Percentiles rank a stretch among this genome's conserved stretches.
Conservation (phyloP, 345 rosid genomes). For the Clausena lansium region DNA sequence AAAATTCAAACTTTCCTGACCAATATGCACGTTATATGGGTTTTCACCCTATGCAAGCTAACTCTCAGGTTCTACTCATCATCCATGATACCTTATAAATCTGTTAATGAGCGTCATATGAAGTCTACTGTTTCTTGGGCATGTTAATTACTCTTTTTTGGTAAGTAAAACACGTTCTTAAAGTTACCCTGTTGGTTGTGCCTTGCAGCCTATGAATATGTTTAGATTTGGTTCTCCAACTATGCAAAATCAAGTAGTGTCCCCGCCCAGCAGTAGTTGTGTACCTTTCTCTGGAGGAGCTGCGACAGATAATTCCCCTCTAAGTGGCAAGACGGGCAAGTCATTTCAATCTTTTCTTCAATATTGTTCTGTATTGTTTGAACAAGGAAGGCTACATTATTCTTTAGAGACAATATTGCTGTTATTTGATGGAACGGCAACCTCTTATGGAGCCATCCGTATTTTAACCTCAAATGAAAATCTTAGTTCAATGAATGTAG, state of each 20-base stretch:
- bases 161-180: not conserved
- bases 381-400: not conserved
- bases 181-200: not conserved
- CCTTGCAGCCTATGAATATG: conserved; percentile 52
- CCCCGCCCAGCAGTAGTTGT: conserved; percentile 22
- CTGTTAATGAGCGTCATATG: not conserved
- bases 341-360: not conserved
- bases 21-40: conserved; percentile 49
- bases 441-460: not conserved
- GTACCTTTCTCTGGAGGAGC: conserved; percentile 23
- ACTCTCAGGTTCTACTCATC: conserved; percentile 47
- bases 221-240: conserved; percentile 41
- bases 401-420: not conserved
- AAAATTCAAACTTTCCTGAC: conserved; percentile 34
- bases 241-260: conserved; percentile 28
- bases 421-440: not conserved
- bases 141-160: not conserved
- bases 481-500: not conserved
- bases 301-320: conserved; percentile 31
- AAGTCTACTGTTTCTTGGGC: not conserved
- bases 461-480: not conserved
- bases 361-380: not conserved
- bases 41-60: conserved; percentile 45
- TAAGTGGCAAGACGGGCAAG: conserved; percentile 29
- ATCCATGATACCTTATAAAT: conserved; percentile 8